Base-by-base conservation (phyloP, 2,329 filamentous ascomycete genomes). In the Ophiostoma tasmaniense region DNA sequence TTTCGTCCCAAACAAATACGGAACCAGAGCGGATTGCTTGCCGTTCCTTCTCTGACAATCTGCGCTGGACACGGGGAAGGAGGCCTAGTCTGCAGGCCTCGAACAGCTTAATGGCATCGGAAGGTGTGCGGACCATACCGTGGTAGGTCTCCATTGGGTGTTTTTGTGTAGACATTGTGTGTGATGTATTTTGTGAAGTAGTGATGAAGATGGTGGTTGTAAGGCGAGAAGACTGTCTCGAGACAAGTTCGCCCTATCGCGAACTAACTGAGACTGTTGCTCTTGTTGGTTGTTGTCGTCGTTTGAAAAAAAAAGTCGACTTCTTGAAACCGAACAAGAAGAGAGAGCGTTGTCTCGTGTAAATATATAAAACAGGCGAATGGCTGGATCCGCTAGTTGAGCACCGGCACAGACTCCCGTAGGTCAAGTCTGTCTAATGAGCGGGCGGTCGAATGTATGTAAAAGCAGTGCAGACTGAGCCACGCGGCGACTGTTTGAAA, bases 1-100 rank as follows among this genome's bases (percentile, higher is more conserved):
- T 85, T 82, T 99, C 95, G 78, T 99, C 95, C 95, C 95, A 99
- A n/a, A 99, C 95, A 76, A 98, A 99, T 3, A 99, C 94, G 0
- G 95, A 99, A 61, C 95, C 95, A 0, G 94, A 97, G 76, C 92
- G 90, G 78, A 99, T 99, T 3, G 92, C 92, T 77, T 97, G 93
- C 71, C 95, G 87, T 81, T 99, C 95, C 81, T 98, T 98, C 79
- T 99, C 95, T 2, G 95, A 98, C 70, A 97, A 81, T 75, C 95
- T 86, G 74, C 95, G 87, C 81, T 98, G 95, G 6, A 99, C 95
- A 73, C 95, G 88, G 37, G 95, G 95, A 65, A 98, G 82, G 66
- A 96, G 83, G 68, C 95, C 95, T 64, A 97, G 84, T 73, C 94
- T 87, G 79, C 94, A 99, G 71, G 95, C 95, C 80, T 98, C 95